These are phyloP conservation scores for Fraxinus cuspidata DNA, from an alignment of 257 asterid genomes.

Conservation along the genomic window DNA sequence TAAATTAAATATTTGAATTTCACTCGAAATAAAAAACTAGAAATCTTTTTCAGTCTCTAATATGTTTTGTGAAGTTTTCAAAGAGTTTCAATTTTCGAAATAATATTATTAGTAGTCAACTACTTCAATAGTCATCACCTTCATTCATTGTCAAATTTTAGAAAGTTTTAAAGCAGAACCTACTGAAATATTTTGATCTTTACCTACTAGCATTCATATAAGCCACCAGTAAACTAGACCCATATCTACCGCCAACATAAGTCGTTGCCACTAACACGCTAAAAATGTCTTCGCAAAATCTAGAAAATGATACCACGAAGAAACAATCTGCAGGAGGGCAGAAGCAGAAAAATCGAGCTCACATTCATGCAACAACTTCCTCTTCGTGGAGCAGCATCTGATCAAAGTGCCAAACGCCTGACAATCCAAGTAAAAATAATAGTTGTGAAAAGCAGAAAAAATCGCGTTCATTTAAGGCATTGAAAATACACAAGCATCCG, in stretches of 20 bases:
- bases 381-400: conserved; percentile 58
- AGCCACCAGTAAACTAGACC: conserved; percentile 1
- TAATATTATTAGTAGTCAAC: too few relatives aligned
- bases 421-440: conserved; percentile 19
- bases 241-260: neutral
- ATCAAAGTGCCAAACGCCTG: conserved; percentile 85
- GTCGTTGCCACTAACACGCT: neutral
- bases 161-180: neutral
- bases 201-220: conserved; percentile 13
- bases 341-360: neutral
- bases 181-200: neutral
- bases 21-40: too few relatives aligned
- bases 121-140: neutral
- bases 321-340: conserved; percentile 13
- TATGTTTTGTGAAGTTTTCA: too few relatives aligned
- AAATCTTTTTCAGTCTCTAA: too few relatives aligned
- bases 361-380: conserved; percentile 40
- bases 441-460: neutral
- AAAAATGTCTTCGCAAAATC: conserved; percentile 18
- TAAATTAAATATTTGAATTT: too few relatives aligned
- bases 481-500: neutral
- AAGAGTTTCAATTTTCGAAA: too few relatives aligned
- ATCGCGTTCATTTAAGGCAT: neutral
- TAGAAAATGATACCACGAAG: neutral
- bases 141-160: neutral